Base-by-base conservation (phyloP, 768 basidiomycete genomes). In the Pleurotus cornucopiae region DNA sequence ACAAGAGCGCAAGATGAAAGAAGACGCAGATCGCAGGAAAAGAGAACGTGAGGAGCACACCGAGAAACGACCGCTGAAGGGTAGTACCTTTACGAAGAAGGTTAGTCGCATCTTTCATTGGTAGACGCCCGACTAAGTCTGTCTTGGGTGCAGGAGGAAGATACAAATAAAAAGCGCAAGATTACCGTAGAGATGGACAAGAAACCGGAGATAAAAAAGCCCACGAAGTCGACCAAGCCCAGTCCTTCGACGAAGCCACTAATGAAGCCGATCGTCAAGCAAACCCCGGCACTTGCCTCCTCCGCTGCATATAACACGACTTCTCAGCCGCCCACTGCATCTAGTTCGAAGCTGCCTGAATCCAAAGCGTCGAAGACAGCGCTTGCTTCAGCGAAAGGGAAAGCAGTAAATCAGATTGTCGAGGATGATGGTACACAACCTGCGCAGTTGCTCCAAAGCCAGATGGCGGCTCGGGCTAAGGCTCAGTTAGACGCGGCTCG, bases 31-130 rank as follows among this genome's bases (percentile, higher is more conserved):
- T 56, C 81, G 82, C 53, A 79, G 89, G 56, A 93, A 94, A 70
- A 83, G 88, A 63, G 92, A 92, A 65, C 80, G 88, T 40, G 89
- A 92, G 60, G 88, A 92, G 60, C 74, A 78, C 53, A 86, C 85
- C 2, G 85, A 88, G 58, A 90, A 89, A 66, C 77, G 84, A 46
- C 78, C 80, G 0, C 61, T 85, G 20, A 87, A 85, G 63, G 63
- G 69, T 39, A 34, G 30, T 34, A 63, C 73, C 38, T 55, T 61
- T 39, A 64, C 67, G n/a, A 89, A 87, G 67, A 90, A 88, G 78
- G 83, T 82, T 61, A 53, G 62, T 23, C 18, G 25, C 14, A 34
- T 44, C 40, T 4, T n/a, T 45, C 23, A 49, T 54, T 46, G 39
- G 43, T 56, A 52, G 25, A 54, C 54, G 12, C 52, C 34, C 46